Base-by-base conservation (phyloP, 1,284 basidiomycete genomes). In the Coriolopsis trogii region DNA sequence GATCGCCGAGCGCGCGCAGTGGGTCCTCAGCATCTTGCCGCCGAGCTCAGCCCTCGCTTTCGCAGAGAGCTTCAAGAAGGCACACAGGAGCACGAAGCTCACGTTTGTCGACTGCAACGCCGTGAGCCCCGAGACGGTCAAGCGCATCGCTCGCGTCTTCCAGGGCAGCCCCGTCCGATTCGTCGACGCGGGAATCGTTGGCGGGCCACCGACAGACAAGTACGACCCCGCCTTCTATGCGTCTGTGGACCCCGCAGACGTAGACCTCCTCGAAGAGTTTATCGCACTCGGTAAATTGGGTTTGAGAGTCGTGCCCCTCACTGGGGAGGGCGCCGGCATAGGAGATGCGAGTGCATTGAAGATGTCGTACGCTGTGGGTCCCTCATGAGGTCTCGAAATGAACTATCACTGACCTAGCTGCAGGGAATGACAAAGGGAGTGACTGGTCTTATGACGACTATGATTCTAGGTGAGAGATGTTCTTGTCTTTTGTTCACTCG, bases 271-370 rank as follows among this genome's bases (percentile, higher is more conserved):
- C 42, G 70, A 74, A 13, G 62, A 61, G 24, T 83, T 85, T 51
- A 71, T 63, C 12, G 63, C 52, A 0, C 63, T 82, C 23, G 65
- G 68, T 5, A 62, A 71, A 49, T 73, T 71, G 53, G 81, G 82
- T 6, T 57, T 82, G 31, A 78, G 75, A 59, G 68, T 80, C 10
- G 73, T 71, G 8, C 58, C 71, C 2, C 61, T 84, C 58, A 73
- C 63, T 25, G 79, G 76, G 15, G 75, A 79, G 47, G 77, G 75
- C 20, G 72, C 69, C 1, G 75, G 75, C 1, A 67, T 83, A 16
- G 80, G 84, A 5, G 80, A 79, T 56, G 82, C 82, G 4, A 85
- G 81, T 58, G 81, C 81, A 4, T 62, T 84, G 54, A 84, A 84
- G 66, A 83, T 84, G 82, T 79, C 80, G 15, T 82, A 85, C 63